Percentiles rank a stretch among this genome's conserved stretches.
These are phyloP conservation scores for Posidonia oceanica DNA, from an alignment of 116 monocot genomes.

Conservation along the genomic window DNA sequence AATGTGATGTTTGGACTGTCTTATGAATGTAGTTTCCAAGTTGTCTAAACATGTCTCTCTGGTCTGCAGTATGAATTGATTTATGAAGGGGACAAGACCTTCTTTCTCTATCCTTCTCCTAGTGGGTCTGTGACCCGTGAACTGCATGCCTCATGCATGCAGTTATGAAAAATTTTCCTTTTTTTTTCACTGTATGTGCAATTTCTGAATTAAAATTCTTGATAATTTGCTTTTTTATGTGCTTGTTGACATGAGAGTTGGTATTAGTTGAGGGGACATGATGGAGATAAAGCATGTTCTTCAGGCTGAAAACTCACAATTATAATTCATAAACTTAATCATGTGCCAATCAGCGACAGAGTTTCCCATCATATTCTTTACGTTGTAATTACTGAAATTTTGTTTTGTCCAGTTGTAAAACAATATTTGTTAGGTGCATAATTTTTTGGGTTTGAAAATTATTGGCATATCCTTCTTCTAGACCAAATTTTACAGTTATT, in stretches of 20 bases:
- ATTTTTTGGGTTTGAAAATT: too few species aligned
- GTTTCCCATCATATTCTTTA: too few species aligned
- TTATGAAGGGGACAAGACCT: neutral
- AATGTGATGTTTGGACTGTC: neutral
- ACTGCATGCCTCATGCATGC: neutral
- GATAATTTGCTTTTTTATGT: neutral
- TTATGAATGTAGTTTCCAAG: neutral
- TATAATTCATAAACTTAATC: neutral
- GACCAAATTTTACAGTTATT: too few species aligned
- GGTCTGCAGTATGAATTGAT: neutral
- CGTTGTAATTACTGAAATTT: too few species aligned
- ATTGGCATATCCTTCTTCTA: too few species aligned
- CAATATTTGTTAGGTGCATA: too few species aligned
- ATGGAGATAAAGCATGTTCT: neutral
- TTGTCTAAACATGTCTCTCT: neutral
- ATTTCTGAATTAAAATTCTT: neutral
- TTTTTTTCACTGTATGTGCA: too few species aligned
- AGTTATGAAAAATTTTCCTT: neutral
- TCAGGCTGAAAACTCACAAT: neutral
- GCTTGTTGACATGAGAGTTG: constrained; percentile 1
- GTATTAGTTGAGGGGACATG: constrained; percentile 7
- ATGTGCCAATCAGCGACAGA: neutral
- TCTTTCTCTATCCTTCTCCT: neutral
- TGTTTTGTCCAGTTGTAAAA: too few species aligned
- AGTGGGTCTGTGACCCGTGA: neutral